Percentiles rank a stretch among this genome's conserved stretches.
Conservation (phyloP, 225 moss, liverwort and hornwort species). For the Anthoceros angustus region DNA sequence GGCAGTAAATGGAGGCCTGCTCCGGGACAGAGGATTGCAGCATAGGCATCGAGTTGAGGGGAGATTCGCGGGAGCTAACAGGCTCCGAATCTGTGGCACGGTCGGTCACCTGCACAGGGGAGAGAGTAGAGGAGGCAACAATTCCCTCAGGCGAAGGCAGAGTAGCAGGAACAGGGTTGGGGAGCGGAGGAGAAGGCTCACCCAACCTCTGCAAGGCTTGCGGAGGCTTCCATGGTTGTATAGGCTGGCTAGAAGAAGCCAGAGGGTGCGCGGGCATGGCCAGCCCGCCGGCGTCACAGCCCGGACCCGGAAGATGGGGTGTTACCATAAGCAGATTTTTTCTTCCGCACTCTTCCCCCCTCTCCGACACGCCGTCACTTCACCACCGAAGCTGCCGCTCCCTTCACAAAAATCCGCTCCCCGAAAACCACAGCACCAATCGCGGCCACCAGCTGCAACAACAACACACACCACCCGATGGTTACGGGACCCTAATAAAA, state of each 20-base stretch:
- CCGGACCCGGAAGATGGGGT: not conserved
- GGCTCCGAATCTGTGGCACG: not conserved
- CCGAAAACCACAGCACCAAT: not conserved
- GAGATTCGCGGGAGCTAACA: not conserved
- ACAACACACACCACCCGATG: not conserved
- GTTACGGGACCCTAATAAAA: not conserved
- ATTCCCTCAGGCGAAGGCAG: not conserved
- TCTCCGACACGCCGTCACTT: not conserved
- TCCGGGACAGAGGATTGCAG: not conserved
- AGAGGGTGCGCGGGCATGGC: slow-evolving; percentile 1
- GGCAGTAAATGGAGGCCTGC: slow-evolving; percentile 2
- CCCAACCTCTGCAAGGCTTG: slow-evolving; percentile 4
- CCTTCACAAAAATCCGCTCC: not conserved
- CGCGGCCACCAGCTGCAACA: not conserved
- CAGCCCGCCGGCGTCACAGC: not conserved
- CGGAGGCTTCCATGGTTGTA: slow-evolving; percentile 1
- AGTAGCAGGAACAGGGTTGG: not conserved
- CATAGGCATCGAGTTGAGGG: not conserved
- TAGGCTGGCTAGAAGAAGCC: not conserved
- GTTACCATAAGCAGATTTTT: not conserved
- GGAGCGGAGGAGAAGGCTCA: not conserved
- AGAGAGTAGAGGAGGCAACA: not conserved
- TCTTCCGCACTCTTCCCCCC: not conserved
- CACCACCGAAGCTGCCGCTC: not conserved
- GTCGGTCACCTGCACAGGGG: not conserved